Evolutionary conservation across 257 asterid species (phyloP), one percentile per base, ranked within the genome.

Genomic region (Jacaranda mimosifolia): DNA sequence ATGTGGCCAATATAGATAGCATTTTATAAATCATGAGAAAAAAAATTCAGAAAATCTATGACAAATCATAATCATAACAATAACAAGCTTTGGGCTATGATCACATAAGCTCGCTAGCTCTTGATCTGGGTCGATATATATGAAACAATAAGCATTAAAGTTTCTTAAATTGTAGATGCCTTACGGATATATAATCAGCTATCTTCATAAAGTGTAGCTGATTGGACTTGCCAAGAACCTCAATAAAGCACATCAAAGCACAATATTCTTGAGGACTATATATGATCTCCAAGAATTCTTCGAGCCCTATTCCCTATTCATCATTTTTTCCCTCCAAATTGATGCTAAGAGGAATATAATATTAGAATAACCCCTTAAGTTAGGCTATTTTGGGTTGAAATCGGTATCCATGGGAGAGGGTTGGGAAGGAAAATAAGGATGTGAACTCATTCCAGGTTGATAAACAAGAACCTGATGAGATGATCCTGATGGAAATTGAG

Each of bases 351-450:
- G 32, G 32, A 26, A 26, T 26, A 26, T 26, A 26, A 2, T 26
- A 26, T 1, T 26, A 26, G 32, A 26, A 26, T 26, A 0, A 72
- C 56, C 17, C 67, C 68, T 82, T 90, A 49, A 86, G 65, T 66
- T 70, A 56, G 80, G 73, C 21, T 85, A 81, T 74, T 84, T 89
- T 0, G 79, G 78, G 55, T 72, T 84, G 51, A 81, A 84, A 13
- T 82, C 85, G 0, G 82, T 39, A 6, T 80, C 67, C 3, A 79
- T 52, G 0, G 83, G 52, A 5, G 39, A 19, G 36, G 68, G 60
- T 36, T 73, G 88, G 9, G 87, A 76, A 74, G 89, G 88, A 58
- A 85, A 87, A 75, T 85, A 86, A 15, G 90, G 74, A 9, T 88
- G 92, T 43, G 84, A 9, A 13, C 42, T 75, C 3, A 69, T 51